These are phyloP conservation scores for Fusarium citri DNA, from an alignment of 2,329 filamentous ascomycete genomes.

Conservation along the genomic window DNA sequence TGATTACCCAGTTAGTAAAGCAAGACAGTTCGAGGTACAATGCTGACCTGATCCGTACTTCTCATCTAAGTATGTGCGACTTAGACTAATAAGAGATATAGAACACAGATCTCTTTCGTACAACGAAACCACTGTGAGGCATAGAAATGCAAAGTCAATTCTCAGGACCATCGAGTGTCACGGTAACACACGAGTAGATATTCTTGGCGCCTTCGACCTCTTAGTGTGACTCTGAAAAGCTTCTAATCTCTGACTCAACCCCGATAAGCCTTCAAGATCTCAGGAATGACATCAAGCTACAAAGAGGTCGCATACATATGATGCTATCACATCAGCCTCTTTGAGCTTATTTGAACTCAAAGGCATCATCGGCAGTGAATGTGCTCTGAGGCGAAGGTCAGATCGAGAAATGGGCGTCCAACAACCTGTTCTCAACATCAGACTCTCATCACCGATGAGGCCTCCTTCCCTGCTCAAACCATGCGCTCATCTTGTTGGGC, in stretches of 20 bases:
- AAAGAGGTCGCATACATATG: background rate
- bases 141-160: background rate
- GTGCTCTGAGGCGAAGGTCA: background rate
- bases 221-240: conserved; percentile 9
- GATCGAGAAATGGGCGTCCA: background rate
- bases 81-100: background rate
- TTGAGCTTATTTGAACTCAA: background rate
- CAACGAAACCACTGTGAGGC: conserved; percentile 6
- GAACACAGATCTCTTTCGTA: conserved; percentile 11
- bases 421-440: background rate
- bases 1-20: conserved; percentile 29
- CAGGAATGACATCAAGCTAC: background rate
- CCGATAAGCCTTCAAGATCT: background rate
- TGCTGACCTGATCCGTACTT: conserved; percentile 6
- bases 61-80: conserved; percentile 2
- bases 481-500: background rate
- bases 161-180: conserved; percentile 4
- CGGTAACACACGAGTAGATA: conserved; percentile 1
- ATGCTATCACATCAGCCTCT: background rate
- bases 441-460: background rate
- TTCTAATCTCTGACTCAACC: background rate
- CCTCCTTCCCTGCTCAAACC: conserved; percentile 1
- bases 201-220: conserved; percentile 4
- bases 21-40: conserved; percentile 22
- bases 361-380: background rate